phyloP scores from a whole-genome alignment of 768 basidiomycete species.

The Rhizopogon salebrosus region DNA sequence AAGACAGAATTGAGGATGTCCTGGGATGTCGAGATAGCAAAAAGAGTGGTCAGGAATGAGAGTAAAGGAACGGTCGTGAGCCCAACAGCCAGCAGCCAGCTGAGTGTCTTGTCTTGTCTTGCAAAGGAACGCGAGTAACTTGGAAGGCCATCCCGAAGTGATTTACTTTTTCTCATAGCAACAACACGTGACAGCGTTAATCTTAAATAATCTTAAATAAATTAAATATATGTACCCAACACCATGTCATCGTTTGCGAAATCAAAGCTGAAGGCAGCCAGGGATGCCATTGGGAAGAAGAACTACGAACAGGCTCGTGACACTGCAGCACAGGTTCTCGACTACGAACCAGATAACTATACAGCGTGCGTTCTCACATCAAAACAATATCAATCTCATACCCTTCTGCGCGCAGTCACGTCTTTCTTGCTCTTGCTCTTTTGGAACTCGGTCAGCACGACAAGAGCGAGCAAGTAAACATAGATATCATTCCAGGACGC shows the following conservation, averaged over 20 bases:
- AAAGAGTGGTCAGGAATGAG: conserved; percentile 12
- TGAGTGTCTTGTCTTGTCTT: background rate
- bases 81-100: conserved; percentile 17
- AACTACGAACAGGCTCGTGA: conserved; percentile 66
- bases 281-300: conserved; percentile 71
- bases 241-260: conserved; percentile 48
- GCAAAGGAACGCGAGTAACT: background rate
- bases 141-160: conserved; percentile 12
- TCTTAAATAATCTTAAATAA: no score
- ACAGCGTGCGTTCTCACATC: conserved; percentile 59
- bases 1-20: background rate
- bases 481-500: background rate
- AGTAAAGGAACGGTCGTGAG: conserved; percentile 14
- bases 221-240: no score
- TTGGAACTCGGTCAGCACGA: conserved; percentile 68
- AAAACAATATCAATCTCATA: background rate
- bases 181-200: no score
- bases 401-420: conserved; percentile 47
- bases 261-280: conserved; percentile 71
- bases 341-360: conserved; percentile 79
- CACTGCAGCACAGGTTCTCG: conserved; percentile 59
- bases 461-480: conserved; percentile 81
- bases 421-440: conserved; percentile 79
- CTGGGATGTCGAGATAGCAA: background rate
- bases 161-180: no score